phyloP scores from a whole-genome alignment of 129 eudicot species.

The Pseudognaphalium luteoalbum region DNA sequence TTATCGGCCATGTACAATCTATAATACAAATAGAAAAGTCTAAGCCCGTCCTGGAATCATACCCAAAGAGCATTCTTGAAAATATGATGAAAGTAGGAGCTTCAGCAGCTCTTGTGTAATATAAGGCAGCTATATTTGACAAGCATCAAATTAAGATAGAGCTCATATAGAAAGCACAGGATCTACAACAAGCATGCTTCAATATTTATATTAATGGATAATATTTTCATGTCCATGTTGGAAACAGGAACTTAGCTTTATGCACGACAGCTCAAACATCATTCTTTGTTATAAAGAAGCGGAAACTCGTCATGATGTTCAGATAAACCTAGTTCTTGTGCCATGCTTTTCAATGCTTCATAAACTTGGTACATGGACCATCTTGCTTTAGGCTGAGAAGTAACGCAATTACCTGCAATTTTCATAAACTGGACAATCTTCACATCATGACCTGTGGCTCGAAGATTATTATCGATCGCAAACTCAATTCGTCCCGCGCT shows the following conservation, averaged over 20 bases:
- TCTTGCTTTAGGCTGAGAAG: conserved; percentile 54
- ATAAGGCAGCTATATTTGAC: conserved; percentile 32
- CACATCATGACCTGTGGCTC: conserved; percentile 70
- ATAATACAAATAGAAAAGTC: neutral
- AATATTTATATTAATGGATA: conserved; percentile 7
- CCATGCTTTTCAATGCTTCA: conserved; percentile 64
- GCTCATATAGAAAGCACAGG: conserved; percentile 24
- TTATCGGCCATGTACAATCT: neutral
- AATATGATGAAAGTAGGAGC: conserved; percentile 5
- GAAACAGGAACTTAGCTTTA: conserved; percentile 19
- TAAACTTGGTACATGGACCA: conserved; percentile 87
- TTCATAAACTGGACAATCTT: conserved; percentile 57
- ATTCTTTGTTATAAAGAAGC: conserved; percentile 46
- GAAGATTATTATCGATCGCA: conserved; percentile 51
- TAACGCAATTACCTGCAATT: conserved; percentile 67
- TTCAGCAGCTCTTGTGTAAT: conserved; percentile 2
- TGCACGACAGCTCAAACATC: conserved; percentile 19
- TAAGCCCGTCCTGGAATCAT: neutral
- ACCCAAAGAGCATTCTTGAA: conserved; percentile 15
- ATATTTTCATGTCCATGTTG: conserved; percentile 11
- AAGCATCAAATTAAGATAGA: conserved; percentile 20
- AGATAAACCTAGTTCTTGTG: conserved; percentile 59
- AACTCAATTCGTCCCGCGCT: conserved; percentile 56
- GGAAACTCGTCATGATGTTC: conserved; percentile 86
- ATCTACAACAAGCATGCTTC: conserved; percentile 31